Conservation (phyloP, 1,284 basidiomycete species). For the Cutaneotrichosporon dermatis region DNA sequence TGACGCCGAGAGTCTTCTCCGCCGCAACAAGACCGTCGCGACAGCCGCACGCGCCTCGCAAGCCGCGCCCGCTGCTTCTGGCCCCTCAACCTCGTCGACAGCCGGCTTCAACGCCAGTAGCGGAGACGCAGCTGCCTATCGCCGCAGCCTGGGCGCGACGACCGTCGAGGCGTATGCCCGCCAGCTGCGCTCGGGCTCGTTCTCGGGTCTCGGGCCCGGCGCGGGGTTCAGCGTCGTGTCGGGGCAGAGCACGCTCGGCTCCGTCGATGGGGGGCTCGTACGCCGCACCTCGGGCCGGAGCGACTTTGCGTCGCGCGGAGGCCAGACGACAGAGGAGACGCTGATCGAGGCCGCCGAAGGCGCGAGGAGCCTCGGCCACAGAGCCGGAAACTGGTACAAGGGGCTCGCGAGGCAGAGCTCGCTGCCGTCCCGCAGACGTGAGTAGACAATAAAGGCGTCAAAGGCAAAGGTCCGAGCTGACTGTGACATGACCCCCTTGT, state of each 20-base stretch:
- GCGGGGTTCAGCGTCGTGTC: too few relatives aligned
- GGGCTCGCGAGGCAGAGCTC: conserved; percentile 42
- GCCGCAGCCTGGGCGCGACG: conserved; percentile 9
- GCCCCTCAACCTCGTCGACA: too few relatives aligned
- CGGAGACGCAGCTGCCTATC: conserved; percentile 10
- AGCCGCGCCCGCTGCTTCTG: background rate
- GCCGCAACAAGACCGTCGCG: conserved; percentile 38
- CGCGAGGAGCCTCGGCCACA: conserved; percentile 23
- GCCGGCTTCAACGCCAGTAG: background rate
- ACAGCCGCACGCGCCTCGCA: conserved; percentile 6
- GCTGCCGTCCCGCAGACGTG: conserved; percentile 39
- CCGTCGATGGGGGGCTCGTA: conserved; percentile 10
- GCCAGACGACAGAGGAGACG: conserved; percentile 28
- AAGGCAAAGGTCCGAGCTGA: background rate
- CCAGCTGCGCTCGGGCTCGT: conserved; percentile 11
- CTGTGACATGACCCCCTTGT: background rate
- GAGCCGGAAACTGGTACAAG: conserved; percentile 33
- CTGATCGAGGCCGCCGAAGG: conserved; percentile 24
- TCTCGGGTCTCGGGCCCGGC: conserved; percentile 3
- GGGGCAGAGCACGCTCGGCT: conserved; percentile 3
- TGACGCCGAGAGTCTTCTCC: conserved; percentile 32
- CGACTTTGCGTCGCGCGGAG: conserved; percentile 17
- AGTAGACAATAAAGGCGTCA: conserved; percentile 10
- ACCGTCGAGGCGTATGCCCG: conserved; percentile 5
- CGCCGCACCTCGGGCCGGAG: conserved; percentile 26